These are phyloP conservation scores for Xerophyta viscosa DNA, from an alignment of 106 monocot genomes.

Conservation along the genomic window DNA sequence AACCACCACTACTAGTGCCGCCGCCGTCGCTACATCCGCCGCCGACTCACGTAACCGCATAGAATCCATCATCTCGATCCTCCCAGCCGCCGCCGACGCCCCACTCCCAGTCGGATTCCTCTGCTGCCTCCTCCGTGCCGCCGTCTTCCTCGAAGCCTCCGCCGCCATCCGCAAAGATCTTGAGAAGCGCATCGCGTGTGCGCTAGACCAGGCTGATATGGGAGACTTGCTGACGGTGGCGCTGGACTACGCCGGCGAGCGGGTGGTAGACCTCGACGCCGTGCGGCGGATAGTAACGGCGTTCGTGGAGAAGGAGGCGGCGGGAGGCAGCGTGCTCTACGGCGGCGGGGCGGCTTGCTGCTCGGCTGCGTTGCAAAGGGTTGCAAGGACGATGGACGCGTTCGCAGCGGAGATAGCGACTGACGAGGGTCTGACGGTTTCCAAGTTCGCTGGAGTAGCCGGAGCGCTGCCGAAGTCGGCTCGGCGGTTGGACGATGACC, in stretches of 20 bases:
- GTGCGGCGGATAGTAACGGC: slow-evolving; percentile 36
- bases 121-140: slow-evolving; percentile 62
- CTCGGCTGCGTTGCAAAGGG: slow-evolving; percentile 40
- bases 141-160: slow-evolving; percentile 31
- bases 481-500: slow-evolving; percentile 55
- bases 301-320: slow-evolving; percentile 48
- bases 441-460: slow-evolving; percentile 63
- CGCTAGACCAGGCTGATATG: slow-evolving; percentile 42
- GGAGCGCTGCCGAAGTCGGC: slow-evolving; percentile 50
- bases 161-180: slow-evolving; percentile 29
- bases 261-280: slow-evolving; percentile 47
- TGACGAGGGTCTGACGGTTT: slow-evolving; percentile 49
- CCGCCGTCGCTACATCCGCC: background rate
- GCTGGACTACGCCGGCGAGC: slow-evolving; percentile 43
- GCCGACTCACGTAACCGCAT: background rate
- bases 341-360: slow-evolving; percentile 17
- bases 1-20: slow-evolving; percentile 6
- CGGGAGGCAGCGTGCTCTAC: slow-evolving; percentile 15
- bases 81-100: slow-evolving; percentile 18
- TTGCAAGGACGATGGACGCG: slow-evolving; percentile 45
- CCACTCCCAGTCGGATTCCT: slow-evolving; percentile 52
- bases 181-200: slow-evolving; percentile 30
- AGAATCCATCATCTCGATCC: slow-evolving; percentile 34
- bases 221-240: slow-evolving; percentile 52
- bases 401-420: slow-evolving; percentile 69